Conservation (phyloP, 2,329 filamentous ascomycete genomes). For the Hypoxylon sp. region DNA sequence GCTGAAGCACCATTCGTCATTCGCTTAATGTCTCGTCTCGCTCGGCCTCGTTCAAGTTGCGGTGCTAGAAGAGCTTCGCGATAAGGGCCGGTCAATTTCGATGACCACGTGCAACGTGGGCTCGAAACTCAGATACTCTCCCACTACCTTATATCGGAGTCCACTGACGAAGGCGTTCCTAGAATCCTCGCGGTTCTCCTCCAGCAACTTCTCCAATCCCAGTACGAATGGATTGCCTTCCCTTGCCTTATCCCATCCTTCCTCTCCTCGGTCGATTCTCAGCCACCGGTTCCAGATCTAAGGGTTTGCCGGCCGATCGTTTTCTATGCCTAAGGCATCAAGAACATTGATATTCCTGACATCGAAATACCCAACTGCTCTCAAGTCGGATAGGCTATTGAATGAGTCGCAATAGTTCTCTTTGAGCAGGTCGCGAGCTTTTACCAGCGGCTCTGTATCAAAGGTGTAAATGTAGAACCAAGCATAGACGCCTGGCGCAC, state of each 20-base stretch:
- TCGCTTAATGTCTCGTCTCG: too few species aligned
- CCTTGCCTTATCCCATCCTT: constrained; percentile 7
- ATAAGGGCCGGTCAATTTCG: too few species aligned
- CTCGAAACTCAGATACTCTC: too few species aligned
- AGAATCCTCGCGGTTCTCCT: neutral
- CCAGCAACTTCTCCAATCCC: constrained; percentile 4
- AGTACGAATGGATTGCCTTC: constrained; percentile 8
- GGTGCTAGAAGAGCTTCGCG: too few species aligned
- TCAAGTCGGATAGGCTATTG: neutral
- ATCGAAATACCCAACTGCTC: neutral
- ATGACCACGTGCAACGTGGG: too few species aligned
- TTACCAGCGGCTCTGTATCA: neutral
- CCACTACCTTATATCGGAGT: too few species aligned
- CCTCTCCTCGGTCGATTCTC: neutral
- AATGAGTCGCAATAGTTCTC: neutral
- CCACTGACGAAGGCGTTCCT: neutral
- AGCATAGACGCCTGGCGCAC: too few species aligned
- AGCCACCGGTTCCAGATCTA: too few species aligned
- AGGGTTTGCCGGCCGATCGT: neutral
- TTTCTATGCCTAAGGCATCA: neutral
- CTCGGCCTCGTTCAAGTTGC: too few species aligned
- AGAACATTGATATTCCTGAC: neutral
- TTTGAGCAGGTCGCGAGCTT: constrained; percentile 7
- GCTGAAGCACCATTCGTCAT: too few species aligned
- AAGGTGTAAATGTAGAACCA: too few species aligned